phyloP scores from a whole-genome alignment of 2,329 filamentous ascomycete species.

The Gliomastix tumulicola region DNA sequence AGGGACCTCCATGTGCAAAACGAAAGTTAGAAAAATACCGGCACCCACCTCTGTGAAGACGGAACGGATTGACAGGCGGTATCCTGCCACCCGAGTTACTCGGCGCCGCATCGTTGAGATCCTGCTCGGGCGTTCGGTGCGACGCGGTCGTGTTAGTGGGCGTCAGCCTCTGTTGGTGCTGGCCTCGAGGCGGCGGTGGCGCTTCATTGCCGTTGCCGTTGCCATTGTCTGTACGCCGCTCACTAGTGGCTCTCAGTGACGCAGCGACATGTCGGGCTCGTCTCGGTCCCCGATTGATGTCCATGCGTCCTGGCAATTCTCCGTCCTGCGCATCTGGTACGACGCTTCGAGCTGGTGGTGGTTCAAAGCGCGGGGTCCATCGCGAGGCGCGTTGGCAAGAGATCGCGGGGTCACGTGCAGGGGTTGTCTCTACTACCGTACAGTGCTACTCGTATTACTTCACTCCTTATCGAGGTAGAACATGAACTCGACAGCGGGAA shows the following conservation, averaged over 20 bases:
- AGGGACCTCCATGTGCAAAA: too few species aligned
- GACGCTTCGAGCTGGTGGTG: too few species aligned
- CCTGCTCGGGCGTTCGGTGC: background rate
- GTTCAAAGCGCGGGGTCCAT: too few species aligned
- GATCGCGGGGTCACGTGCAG: too few species aligned
- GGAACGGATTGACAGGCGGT: slow-evolving; percentile 20
- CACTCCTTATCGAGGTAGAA: too few species aligned
- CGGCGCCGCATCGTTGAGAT: background rate
- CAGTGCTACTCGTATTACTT: too few species aligned
- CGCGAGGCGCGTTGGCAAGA: too few species aligned
- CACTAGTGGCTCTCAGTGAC: too few species aligned
- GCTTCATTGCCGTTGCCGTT: slow-evolving; percentile 1
- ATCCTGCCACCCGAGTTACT: background rate
- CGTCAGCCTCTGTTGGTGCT: background rate
- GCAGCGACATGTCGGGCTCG: slow-evolving; percentile 20
- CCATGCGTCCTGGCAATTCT: slow-evolving; percentile 12
- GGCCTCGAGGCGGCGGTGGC: background rate
- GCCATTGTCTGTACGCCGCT: slow-evolving; percentile 7
- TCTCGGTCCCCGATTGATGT: slow-evolving; percentile 20
- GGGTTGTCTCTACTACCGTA: too few species aligned
- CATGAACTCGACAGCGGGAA: too few species aligned
- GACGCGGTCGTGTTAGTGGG: background rate
- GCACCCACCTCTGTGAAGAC: slow-evolving; percentile 26
- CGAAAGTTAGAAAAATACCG: background rate
- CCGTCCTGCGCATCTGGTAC: too few species aligned